Base-by-base conservation (phyloP, 1,284 basidiomycete genomes). In the Malassezia caprae region DNA sequence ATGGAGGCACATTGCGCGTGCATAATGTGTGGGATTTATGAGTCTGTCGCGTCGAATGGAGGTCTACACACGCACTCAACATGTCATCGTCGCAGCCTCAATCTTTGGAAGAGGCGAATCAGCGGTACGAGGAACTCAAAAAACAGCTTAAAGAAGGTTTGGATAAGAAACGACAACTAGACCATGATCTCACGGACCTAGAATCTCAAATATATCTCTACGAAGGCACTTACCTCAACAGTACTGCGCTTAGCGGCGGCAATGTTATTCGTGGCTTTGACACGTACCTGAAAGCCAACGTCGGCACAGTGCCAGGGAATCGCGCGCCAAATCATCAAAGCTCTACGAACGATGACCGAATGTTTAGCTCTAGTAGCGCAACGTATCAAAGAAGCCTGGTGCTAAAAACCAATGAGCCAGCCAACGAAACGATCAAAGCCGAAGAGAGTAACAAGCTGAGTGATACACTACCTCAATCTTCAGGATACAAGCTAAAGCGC, bases 181-280 rank as follows among this genome's bases (percentile, higher is more conserved):
- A 73, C 48, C 62, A 62, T 8, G 60, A 61, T 0, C 58, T 73
- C 27, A 61, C 68, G 19, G 71, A 73, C 47, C 60, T 73, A 42
- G 71, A 73, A 43, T 69, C 69, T 7, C 71, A 73, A 27, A 70
- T 73, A 45, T 73, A 67, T 53, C 63, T 72, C 13, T 73, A 69
- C 30, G 71, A 73, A 47, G 71, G 69, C 13, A 70, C 69, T 11
- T 73, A 73, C 31, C 64, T 73, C 21, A 55, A 62, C 48, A 60
- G 58, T 26, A 73, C 71, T 2, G 55, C 69, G 3, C 48, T 64
- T 0, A 69, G 68, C 13, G 71, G 71, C n/a, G 71, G 71, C 8
- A 73, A 73, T 46, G 70, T 73, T n/a, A 66, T 72, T 28, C 72
- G 72, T 45, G 71, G 71, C 1, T 73, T 72, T 40, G 71, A 73